A percentile compares a stretch with the other conserved stretches of the same genome.
Evolutionary conservation across 306 rosid species (phyloP).

Genomic region (Prunus fruticosa): DNA sequence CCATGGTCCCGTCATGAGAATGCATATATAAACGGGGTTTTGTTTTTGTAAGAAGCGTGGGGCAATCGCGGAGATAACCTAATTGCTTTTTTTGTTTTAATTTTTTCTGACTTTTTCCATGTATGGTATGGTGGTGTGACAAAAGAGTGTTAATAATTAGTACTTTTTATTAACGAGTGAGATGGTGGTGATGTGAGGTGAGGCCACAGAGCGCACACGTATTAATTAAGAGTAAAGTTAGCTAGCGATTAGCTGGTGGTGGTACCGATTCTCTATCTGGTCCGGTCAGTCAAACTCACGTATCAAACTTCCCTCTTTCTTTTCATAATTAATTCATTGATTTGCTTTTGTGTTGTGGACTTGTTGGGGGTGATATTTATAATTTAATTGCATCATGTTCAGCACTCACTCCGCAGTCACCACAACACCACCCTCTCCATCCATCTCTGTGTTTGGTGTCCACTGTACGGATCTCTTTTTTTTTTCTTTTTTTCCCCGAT

Average conservation of each 20-base stretch:
- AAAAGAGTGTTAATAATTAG: neutral
- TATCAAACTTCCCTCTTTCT: too few relatives aligned
- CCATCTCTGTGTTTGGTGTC: neutral
- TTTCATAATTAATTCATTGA: neutral
- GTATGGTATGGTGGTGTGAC: neutral
- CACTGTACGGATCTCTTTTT: neutral
- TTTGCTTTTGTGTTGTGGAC: neutral
- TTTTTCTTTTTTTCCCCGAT: too few relatives aligned
- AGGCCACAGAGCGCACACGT: neutral
- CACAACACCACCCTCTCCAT: neutral
- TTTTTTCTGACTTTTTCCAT: neutral
- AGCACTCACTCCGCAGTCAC: neutral
- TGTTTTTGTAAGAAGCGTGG: constrained; percentile 1
- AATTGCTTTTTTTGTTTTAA: neutral
- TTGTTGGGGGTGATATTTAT: neutral
- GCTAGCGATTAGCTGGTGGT: constrained; percentile 23
- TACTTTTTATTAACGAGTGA: neutral
- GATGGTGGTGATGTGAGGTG: neutral
- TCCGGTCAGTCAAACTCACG: too few relatives aligned
- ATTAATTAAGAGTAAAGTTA: neutral
- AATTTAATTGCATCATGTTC: constrained; percentile 2
- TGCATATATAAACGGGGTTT: neutral
- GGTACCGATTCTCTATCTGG: too few relatives aligned
- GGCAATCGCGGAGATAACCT: neutral
- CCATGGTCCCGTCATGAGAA: too few relatives aligned